Evolutionary conservation across 2,329 filamentous ascomycete species (phyloP), one percentile per base, ranked within the genome.

Genomic region (Neofusicoccum ribis): DNA sequence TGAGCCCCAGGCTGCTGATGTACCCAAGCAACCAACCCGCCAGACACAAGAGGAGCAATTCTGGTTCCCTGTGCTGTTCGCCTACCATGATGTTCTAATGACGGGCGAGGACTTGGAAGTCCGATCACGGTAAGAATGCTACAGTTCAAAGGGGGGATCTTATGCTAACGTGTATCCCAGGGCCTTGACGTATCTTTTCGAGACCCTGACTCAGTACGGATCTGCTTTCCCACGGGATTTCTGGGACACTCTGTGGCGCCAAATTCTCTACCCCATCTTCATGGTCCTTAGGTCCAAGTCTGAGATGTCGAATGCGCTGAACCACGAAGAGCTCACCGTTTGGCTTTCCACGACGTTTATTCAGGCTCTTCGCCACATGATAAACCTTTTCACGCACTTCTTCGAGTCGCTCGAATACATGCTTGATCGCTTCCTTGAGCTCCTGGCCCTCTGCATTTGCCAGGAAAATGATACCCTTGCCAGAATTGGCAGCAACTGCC

Each of bases 331-430:
- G 74, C 84, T 98, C 20, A 98, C 95, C 0, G 95, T 99, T 2
- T 99, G 95, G 95, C 84, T 99, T 27, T 98, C 95, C 0, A 99
- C 95, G 0, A 99, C 95, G 8, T 97, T 99, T 92, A 99, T 99
- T 46, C 95, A 99, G 77, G 95, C 95, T 1, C 82, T 99, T 64
- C 89, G 95, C 66, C 97, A 98, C 79, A 97, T 99, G 91, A 98
- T 99, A 72, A 94, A 92, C 0, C 86, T 99, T 27, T 99, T 99
- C 78, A 99, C 96, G 0, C 96, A 99, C 78, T 99, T 98, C 79
- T 99, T 99, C 69, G 92, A 96, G 66, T 89, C 93, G 0, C 82
- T 99, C 9, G 93, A 98, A 79, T 96, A 97, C 75, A 99, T 99
- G 95, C 86, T 99, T 17, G 93, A 97, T 77, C 86, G 95, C n/a